Conservation (phyloP, 768 basidiomycete genomes). For the Leccinum incarnatum region DNA sequence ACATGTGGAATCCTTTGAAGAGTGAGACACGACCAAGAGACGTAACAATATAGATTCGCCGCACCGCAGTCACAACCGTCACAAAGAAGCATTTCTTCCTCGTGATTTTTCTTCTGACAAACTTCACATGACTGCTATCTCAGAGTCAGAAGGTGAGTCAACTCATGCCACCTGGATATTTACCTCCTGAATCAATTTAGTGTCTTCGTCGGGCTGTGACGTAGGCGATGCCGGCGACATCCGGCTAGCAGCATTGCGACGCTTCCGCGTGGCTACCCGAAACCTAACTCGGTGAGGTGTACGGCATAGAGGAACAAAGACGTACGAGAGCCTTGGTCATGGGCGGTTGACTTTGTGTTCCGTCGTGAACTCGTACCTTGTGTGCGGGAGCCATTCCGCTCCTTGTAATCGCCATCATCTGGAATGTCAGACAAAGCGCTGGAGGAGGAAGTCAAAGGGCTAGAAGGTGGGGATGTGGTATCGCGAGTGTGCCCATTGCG, state of each 20-base stretch:
- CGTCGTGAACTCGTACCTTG: conserved; percentile 46
- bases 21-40: conserved; percentile 15
- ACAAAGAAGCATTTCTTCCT: conserved; percentile 89
- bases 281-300: conserved; percentile 17
- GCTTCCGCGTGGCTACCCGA: conserved; percentile 34
- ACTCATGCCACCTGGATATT: conserved; percentile 19
- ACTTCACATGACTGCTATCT: conserved; percentile 85
- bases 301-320: conserved; percentile 7
- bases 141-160: conserved; percentile 22
- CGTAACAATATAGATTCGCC: conserved; percentile 19
- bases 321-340: conserved; percentile 48
- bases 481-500: conserved; percentile 42
- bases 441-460: conserved; percentile 73
- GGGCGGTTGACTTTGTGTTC: conserved; percentile 49
- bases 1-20: conserved; percentile 86
- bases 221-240: conserved; percentile 21
- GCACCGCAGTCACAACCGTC: conserved; percentile 82
- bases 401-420: conserved; percentile 67
- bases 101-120: conserved; percentile 85
- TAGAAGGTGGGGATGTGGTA: conserved; percentile 61
- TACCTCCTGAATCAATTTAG: conserved; percentile 54
- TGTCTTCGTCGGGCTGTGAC: conserved; percentile 34
- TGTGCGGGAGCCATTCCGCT: conserved; percentile 43
- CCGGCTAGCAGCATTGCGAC: conserved; percentile 20
- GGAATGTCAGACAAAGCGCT: conserved; percentile 79